These are phyloP conservation scores for Elymus sibiricus DNA, from an alignment of 176 grass and related monocot species.

Conservation along the genomic window DNA sequence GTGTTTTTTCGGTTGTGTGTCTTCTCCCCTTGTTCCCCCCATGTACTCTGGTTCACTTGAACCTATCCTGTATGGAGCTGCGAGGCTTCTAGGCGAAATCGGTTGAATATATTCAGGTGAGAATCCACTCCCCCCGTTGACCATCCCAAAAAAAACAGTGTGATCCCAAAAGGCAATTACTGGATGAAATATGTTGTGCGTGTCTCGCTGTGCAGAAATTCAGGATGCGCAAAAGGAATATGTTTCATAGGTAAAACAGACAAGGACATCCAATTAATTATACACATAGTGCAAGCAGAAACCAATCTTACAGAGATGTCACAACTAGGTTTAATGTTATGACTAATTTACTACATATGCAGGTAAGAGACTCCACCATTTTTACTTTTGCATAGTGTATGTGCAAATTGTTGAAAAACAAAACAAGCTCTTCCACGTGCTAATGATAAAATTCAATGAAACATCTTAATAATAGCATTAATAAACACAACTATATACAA, in stretches of 20 bases:
- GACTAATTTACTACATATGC: background rate
- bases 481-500: background rate
- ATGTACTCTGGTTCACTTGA: too few species aligned
- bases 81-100: too few species aligned
- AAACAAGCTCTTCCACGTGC: background rate
- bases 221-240: background rate
- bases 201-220: background rate
- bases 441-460: background rate
- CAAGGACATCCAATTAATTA: slow-evolving; percentile 3
- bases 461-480: background rate
- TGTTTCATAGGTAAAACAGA: background rate
- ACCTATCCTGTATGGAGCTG: too few species aligned
- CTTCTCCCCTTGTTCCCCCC: too few species aligned
- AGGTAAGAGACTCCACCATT: background rate
- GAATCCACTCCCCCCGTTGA: too few species aligned
- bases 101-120: too few species aligned
- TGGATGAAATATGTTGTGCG: background rate
- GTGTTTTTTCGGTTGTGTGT: too few species aligned
- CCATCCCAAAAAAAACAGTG: background rate
- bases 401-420: background rate
- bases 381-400: background rate
- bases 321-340: background rate
- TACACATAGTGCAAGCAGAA: background rate
- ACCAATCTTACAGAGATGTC: background rate
- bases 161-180: background rate